Evolutionary conservation across 1,139 yeast genomes (phyloP), one percentile per base, ranked within the genome.

Genomic region (Geotrichum klebahnii): DNA sequence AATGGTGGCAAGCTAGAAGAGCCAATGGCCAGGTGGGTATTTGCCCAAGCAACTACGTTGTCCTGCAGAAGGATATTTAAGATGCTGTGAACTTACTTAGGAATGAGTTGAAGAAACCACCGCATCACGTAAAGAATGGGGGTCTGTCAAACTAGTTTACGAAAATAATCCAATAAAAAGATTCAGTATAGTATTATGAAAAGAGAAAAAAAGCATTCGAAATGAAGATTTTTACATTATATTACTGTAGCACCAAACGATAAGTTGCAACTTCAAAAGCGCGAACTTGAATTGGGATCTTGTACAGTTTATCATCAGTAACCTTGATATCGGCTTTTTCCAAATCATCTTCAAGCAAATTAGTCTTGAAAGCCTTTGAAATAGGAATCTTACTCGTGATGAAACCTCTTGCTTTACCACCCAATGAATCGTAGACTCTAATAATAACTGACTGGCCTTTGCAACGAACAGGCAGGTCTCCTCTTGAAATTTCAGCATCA

Each of bases 1-100:
- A 94, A 71, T 92, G 98, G 98, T 92, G 97, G 97, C 96, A 89
- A 69, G 97, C 96, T 31, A 80, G 86, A 64, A 80, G 90, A 63
- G 76, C 84, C 17, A 84, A 81, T 60, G 98, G 98, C 44, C 95
- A 89, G 67, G 86, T 88, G 48, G 98, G 98, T 60, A 92, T 92
- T 60, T 90, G 96, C 68, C 98, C 98, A 48, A 84, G 95, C 58
- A 92, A 92, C 67, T 92, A 92, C 63, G 94, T 90, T 46, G 85
- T 86, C 64, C 72, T 88, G 9, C 23, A 31, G 14, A 29, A 42
- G 16, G 46, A 35, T 9, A 35, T n/a, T n/a, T n/a, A 35, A 17
- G 16, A 26, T 31, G 31, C 19, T 22, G 36, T 20, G 29, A 5
- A 28, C n/a, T 40, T 2, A n/a, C n/a, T n/a, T n/a, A n/a, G n/a